Conservation (phyloP, 495 filamentous ascomycete species). For the Tuber calosporum region DNA sequence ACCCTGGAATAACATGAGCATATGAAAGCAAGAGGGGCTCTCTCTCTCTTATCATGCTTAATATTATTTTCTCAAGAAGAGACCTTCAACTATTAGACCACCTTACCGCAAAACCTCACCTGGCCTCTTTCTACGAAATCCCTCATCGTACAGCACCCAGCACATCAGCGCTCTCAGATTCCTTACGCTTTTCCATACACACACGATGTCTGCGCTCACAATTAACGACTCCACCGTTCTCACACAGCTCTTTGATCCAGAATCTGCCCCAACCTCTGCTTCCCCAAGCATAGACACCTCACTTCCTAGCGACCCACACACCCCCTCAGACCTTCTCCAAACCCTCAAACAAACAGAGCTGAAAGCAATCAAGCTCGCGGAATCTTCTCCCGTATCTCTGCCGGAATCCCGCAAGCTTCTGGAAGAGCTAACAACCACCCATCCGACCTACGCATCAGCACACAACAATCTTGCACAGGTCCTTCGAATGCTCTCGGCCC, state of each 20-base stretch:
- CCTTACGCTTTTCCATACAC: neutral
- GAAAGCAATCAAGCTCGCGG: conserved; percentile 44
- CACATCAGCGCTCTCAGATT: neutral
- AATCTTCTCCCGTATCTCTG: conserved; percentile 22
- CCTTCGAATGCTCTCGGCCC: conserved; percentile 52
- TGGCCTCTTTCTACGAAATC: neutral
- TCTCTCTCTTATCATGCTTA: no score
- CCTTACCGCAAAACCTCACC: neutral
- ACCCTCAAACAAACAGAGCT: conserved; percentile 49
- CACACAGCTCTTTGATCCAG: conserved; percentile 71
- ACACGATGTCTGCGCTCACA: conserved; percentile 47
- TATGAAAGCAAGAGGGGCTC: neutral
- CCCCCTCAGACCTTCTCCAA: conserved; percentile 48
- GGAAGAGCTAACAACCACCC: conserved; percentile 49
- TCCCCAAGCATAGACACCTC: conserved; percentile 51
- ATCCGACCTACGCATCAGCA: conserved; percentile 65
- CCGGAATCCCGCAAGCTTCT: conserved; percentile 42
- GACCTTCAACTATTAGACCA: neutral
- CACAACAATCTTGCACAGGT: conserved; percentile 73
- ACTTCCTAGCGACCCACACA: conserved; percentile 57
- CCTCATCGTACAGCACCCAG: neutral
- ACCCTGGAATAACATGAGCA: neutral
- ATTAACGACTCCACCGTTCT: conserved; percentile 65
- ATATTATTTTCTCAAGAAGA: no score
- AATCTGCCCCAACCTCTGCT: conserved; percentile 53